These are phyloP conservation scores for Geoglossum glabrum DNA, from an alignment of 495 filamentous ascomycete genomes.

Conservation along the genomic window DNA sequence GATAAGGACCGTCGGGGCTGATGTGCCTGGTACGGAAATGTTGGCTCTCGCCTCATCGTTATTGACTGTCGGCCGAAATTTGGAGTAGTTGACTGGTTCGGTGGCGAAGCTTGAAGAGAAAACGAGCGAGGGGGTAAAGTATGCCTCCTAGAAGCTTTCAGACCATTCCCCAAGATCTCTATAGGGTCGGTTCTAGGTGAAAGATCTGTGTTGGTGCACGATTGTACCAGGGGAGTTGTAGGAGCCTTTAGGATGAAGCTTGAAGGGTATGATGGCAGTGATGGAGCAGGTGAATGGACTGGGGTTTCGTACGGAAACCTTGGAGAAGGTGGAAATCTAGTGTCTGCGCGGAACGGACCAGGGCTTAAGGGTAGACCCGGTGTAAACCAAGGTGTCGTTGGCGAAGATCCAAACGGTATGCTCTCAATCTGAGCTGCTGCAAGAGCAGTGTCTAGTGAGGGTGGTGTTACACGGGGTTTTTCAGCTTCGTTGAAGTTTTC, in stretches of 20 bases:
- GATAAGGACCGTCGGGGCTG: slow-evolving; percentile 54
- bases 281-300: slow-evolving; percentile 26
- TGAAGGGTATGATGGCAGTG: slow-evolving; percentile 53
- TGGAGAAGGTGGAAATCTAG: neutral
- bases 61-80: slow-evolving; percentile 11
- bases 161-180: neutral
- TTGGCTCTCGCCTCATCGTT: slow-evolving; percentile 29
- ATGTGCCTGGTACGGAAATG: slow-evolving; percentile 43
- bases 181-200: slow-evolving; percentile 8
- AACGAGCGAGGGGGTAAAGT: slow-evolving; percentile 40
- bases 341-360: neutral
- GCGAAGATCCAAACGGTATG: slow-evolving; percentile 21
- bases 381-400: slow-evolving; percentile 30
- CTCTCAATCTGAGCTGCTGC: neutral
- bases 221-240: slow-evolving; percentile 81
- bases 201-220: slow-evolving; percentile 46
- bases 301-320: neutral
- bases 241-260: slow-evolving; percentile 73
- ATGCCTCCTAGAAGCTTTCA: slow-evolving; percentile 14
- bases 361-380: slow-evolving; percentile 9
- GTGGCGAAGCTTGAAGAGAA: slow-evolving; percentile 20
- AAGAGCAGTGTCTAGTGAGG: neutral
- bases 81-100: neutral
- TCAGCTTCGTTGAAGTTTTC: slow-evolving; percentile 9
- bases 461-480: neutral